Base-by-base conservation (phyloP, 148 eudicot genomes). In the Chenopodium quinoa region DNA sequence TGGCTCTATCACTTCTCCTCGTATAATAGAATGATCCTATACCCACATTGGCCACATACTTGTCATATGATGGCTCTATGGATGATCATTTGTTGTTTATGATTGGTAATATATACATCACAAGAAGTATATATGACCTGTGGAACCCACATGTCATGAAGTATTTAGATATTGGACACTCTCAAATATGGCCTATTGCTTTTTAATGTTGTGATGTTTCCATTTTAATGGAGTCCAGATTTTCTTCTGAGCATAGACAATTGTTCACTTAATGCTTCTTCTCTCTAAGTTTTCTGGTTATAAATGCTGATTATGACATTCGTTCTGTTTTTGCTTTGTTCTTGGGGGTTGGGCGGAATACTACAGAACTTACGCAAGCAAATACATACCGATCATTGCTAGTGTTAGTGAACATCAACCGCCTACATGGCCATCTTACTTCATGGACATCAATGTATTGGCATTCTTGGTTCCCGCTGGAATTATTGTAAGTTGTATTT, bases 351-450 rank as follows among this genome's bases (percentile, higher is more conserved):
- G 54, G 71, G 22, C 7, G 83, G 76, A 73, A 60, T 80, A 76
- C 56, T 80, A 66, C 92, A 94, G 99, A 83, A 96, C 99, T 74
- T 96, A 96, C 80, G 99, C 99, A 74, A 96, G 99, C 95, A 96
- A 96, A 88, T 96, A 96, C 71, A 93, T 96, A 87, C 99, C 99
- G 66, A 96, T 96, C 82, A 96, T 96, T 83, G 99, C 99, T 71
- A 96, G 99, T 89, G 99, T 96, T 80, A 96, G 99, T 87, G 99
- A 96, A 87, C 99, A 96, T 88, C 99, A 96, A 81, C 99, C 99
- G 0, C 99, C 99, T 85, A 96, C 99, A 56, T 96, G 99, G 99
- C 99, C 98, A 47, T 96, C 98, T 69, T 96, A 96, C 88, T 96
- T 96, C 81, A 96, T 96, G 99, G 99, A 96, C 87, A 92, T 96